Percentiles rank a stretch among this genome's conserved stretches.
Conservation (phyloP, 208 protist species). For the Angomonas ambiguus region DNA sequence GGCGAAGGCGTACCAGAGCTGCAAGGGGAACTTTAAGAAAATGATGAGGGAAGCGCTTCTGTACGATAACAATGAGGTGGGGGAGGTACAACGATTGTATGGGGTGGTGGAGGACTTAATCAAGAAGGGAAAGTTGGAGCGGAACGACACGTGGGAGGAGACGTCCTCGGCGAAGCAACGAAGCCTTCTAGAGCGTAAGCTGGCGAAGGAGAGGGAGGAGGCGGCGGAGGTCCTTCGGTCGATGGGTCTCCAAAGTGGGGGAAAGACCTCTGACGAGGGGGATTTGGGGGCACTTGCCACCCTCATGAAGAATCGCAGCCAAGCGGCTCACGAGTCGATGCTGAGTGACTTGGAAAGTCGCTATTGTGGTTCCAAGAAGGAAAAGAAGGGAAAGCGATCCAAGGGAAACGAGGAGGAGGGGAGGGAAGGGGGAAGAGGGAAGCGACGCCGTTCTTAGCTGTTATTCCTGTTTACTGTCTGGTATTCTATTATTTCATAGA, state of each 20-base stretch:
- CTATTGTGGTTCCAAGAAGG: slow-evolving; percentile 34
- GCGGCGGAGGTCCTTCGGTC: slow-evolving; percentile 53
- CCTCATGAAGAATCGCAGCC: slow-evolving; percentile 60
- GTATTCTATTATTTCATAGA: slow-evolving; percentile 2
- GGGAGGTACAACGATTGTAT: slow-evolving; percentile 52
- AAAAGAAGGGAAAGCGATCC: slow-evolving; percentile 14
- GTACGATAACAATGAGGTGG: slow-evolving; percentile 67
- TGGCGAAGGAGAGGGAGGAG: slow-evolving; percentile 59
- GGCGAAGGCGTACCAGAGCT: slow-evolving; percentile 39
- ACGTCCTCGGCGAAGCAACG: slow-evolving; percentile 31
- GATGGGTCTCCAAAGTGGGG: slow-evolving; percentile 28
- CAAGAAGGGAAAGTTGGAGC: slow-evolving; percentile 19
- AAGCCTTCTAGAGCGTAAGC: slow-evolving; percentile 30
- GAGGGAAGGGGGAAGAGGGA: slow-evolving; percentile 11
- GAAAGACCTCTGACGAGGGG: not conserved
- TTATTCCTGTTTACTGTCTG: not conserved
- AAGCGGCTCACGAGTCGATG: slow-evolving; percentile 54
- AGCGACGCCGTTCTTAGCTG: not conserved
- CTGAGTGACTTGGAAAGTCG: slow-evolving; percentile 52
- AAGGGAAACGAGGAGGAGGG: slow-evolving; percentile 10
- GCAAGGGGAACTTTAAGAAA: slow-evolving; percentile 63
- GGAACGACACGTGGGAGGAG: slow-evolving; percentile 31
- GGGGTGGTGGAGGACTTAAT: slow-evolving; percentile 34
- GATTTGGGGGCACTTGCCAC: slow-evolving; percentile 48
- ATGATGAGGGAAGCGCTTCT: slow-evolving; percentile 69